phyloP scores from a whole-genome alignment of 495 filamentous ascomycete genomes.

The Penicillium lagena region DNA sequence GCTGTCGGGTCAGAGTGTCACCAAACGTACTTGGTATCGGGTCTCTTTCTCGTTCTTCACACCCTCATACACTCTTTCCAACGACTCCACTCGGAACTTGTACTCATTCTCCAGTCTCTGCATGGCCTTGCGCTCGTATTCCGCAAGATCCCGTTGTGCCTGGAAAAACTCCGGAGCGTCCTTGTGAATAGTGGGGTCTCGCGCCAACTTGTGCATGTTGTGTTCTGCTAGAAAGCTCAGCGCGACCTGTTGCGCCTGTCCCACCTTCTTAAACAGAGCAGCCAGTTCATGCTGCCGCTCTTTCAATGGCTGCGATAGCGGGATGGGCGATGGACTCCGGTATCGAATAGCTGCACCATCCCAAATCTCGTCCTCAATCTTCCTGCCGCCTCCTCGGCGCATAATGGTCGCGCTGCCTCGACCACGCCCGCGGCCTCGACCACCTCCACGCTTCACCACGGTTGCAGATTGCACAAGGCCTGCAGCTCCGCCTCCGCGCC shows the following conservation, averaged over 20 bases:
- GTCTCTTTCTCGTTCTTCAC: not conserved
- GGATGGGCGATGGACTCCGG: slow-evolving; percentile 31
- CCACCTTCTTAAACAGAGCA: slow-evolving; percentile 36
- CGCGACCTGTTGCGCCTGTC: slow-evolving; percentile 31
- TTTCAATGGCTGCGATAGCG: slow-evolving; percentile 28
- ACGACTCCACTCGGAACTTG: slow-evolving; percentile 20
- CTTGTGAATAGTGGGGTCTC: slow-evolving; percentile 37
- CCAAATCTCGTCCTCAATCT: slow-evolving; percentile 26
- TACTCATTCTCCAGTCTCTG: slow-evolving; percentile 18
- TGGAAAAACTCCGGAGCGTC: slow-evolving; percentile 35
- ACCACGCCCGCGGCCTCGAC: slow-evolving; percentile 21
- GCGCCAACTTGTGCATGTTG: slow-evolving; percentile 27
- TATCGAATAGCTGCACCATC: slow-evolving; percentile 20
- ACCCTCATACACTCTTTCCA: slow-evolving; percentile 19
- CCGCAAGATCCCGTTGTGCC: slow-evolving; percentile 17
- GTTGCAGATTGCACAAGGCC: not conserved
- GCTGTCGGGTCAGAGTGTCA: too few relatives aligned
- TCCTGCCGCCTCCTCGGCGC: slow-evolving; percentile 14
- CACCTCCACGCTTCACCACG: slow-evolving; percentile 15
- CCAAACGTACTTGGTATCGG: too few relatives aligned
- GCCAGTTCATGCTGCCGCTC: slow-evolving; percentile 37
- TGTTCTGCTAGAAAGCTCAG: slow-evolving; percentile 33
- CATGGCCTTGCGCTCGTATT: slow-evolving; percentile 10
- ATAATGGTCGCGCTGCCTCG: slow-evolving; percentile 1
- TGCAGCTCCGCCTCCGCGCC: slow-evolving; percentile 13